A percentile compares a stretch with the other conserved stretches of the same genome.
Conservation (phyloP, 2,329 filamentous ascomycete genomes). For the Fusarium musae region DNA sequence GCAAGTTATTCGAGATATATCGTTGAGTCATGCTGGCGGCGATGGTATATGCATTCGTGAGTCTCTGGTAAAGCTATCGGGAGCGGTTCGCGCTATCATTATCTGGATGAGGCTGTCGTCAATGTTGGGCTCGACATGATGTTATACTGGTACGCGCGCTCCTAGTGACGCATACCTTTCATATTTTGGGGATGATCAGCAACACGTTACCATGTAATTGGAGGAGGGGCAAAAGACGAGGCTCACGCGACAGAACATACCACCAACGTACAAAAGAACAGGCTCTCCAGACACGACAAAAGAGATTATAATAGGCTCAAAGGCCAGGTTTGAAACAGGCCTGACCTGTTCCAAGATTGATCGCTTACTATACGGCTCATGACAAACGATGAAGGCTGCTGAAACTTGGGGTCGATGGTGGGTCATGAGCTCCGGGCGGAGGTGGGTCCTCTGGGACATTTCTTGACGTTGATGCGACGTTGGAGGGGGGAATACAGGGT, state of each 20-base stretch:
- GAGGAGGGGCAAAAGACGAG: slow-evolving; percentile 25
- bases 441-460: slow-evolving; percentile 27
- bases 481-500: not conserved
- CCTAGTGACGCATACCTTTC: slow-evolving; percentile 38
- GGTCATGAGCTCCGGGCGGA: slow-evolving; percentile 26
- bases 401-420: slow-evolving; percentile 29
- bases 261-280: slow-evolving; percentile 17
- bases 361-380: not conserved
- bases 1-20: slow-evolving; percentile 51
- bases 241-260: slow-evolving; percentile 31
- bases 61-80: not conserved
- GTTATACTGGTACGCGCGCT: slow-evolving; percentile 19
- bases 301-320: not conserved
- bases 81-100: slow-evolving; percentile 1
- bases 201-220: slow-evolving; percentile 24
- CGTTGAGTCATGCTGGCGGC: slow-evolving; percentile 40
- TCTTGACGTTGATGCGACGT: slow-evolving; percentile 24
- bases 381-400: not conserved
- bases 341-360: slow-evolving; percentile 20
- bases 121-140: slow-evolving; percentile 20
- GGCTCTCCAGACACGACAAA: not conserved
- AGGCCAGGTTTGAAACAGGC: not conserved
- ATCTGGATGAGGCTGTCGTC: slow-evolving; percentile 11
- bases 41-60: slow-evolving; percentile 5
- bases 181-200: slow-evolving; percentile 35